Conservation (phyloP, 164 flowering plant genomes). For the Stephania cephalantha region DNA sequence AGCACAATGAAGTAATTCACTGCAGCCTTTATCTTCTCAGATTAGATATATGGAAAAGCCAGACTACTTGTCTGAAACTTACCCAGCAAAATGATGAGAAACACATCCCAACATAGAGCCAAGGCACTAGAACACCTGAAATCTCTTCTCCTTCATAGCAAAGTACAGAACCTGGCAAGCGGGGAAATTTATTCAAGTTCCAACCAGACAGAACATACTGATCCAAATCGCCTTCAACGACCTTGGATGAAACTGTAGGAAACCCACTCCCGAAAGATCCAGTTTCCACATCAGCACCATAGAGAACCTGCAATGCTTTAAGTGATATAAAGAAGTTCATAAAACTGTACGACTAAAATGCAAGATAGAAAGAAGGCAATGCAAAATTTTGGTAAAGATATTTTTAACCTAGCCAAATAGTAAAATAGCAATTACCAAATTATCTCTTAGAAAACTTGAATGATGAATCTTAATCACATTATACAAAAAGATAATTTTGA, state of each 20-base stretch:
- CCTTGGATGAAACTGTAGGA: slow-evolving; percentile 40
- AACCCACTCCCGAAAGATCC: slow-evolving; percentile 78
- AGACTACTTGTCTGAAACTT: slow-evolving; percentile 17
- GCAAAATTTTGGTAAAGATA: not conserved
- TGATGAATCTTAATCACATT: not conserved
- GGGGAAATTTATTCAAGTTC: slow-evolving; percentile 80
- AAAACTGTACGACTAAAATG: too few relatives aligned
- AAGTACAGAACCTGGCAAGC: slow-evolving; percentile 76
- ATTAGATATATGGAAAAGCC: not conserved
- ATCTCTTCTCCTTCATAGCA: slow-evolving; percentile 67
- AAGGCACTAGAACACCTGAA: slow-evolving; percentile 87
- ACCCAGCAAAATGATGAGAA: slow-evolving; percentile 98
- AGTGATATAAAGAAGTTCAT: not conserved
- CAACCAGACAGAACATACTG: slow-evolving; percentile 63
- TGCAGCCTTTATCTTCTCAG: too few relatives aligned
- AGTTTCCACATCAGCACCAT: slow-evolving; percentile 92
- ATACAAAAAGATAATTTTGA: not conserved
- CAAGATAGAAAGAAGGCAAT: not conserved
- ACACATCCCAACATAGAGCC: slow-evolving; percentile 94
- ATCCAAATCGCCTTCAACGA: slow-evolving; percentile 23
- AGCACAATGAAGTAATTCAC: too few relatives aligned
- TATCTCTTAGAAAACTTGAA: not conserved
- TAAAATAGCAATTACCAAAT: not conserved
- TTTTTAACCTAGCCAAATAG: not conserved
- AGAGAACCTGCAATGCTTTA: slow-evolving; percentile 45